Evolutionary conservation across 2,329 filamentous ascomycete genomes (phyloP).

Genomic region (Ophiostoma montium): DNA sequence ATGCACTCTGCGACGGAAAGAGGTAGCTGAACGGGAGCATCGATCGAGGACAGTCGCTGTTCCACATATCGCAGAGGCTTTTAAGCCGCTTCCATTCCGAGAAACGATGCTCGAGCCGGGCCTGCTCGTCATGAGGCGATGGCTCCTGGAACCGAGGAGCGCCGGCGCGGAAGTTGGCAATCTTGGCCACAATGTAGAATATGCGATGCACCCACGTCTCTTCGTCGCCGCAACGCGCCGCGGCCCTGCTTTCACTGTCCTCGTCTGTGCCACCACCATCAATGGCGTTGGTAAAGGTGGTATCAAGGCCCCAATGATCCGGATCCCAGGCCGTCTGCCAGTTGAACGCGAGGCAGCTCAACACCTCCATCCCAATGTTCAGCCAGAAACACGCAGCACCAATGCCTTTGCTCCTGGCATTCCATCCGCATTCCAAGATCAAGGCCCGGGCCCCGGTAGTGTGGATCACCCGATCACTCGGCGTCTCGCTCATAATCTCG

Average conservation of each 20-base stretch:
- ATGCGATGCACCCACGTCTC: constrained; percentile 83
- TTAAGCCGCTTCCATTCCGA: constrained; percentile 72
- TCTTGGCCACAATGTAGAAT: constrained; percentile 74
- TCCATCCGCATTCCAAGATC: constrained; percentile 84
- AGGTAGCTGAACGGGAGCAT: constrained; percentile 81
- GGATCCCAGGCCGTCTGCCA: constrained; percentile 82
- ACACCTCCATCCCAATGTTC: constrained; percentile 79
- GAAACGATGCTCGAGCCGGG: constrained; percentile 48
- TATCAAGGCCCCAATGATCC: constrained; percentile 76
- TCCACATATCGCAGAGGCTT: constrained; percentile 72
- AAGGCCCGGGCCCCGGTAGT: constrained; percentile 72
- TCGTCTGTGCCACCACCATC: too few relatives aligned
- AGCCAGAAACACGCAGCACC: constrained; percentile 90
- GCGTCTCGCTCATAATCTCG: constrained; percentile 77
- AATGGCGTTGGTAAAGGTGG: constrained; percentile 41
- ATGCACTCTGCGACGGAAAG: constrained; percentile 40
- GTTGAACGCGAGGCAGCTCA: constrained; percentile 75
- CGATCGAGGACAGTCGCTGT: constrained; percentile 59
- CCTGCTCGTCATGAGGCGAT: constrained; percentile 47
- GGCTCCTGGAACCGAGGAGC: constrained; percentile 46
- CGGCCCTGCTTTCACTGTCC: too few relatives aligned
- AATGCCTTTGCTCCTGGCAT: constrained; percentile 61
- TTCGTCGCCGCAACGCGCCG: constrained; percentile 39
- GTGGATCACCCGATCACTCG: constrained; percentile 73
- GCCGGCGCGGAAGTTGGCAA: constrained; percentile 69